Conservation (phyloP, 1,284 basidiomycete species). For the Melampsora occidentalis region DNA sequence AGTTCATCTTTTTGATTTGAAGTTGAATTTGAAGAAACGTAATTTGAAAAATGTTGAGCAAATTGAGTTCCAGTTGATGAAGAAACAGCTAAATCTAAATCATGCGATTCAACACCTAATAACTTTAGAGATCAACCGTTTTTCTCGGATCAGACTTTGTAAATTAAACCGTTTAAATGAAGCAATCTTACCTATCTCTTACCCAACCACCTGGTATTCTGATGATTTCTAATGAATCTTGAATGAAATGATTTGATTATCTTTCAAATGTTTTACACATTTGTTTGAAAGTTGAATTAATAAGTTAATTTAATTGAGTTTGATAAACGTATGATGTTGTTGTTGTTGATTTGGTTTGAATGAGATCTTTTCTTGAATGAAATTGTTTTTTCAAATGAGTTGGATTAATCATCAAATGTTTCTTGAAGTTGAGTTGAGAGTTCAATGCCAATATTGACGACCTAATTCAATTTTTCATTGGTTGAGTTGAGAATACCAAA, state of each 20-base stretch:
- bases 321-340: too few species aligned
- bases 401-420: too few species aligned
- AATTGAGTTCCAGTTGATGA: conserved; percentile 83
- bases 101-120: conserved; percentile 75
- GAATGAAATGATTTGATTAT: neutral
- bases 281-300: conserved; percentile 6
- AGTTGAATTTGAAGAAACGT: conserved; percentile 60
- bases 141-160: too few species aligned
- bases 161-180: neutral
- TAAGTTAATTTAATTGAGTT: neutral
- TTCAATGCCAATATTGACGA: too few species aligned
- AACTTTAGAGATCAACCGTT: conserved; percentile 60
- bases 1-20: conserved; percentile 53
- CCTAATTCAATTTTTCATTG: too few species aligned
- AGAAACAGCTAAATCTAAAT: conserved; percentile 88
- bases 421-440: too few species aligned
- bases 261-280: neutral
- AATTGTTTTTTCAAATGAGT: too few species aligned
- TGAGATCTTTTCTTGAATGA: too few species aligned
- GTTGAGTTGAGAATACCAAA: too few species aligned
- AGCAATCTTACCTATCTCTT: conserved; percentile 71
- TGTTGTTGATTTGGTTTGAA: too few species aligned
- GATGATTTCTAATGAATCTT: conserved; percentile 46
- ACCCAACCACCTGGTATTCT: conserved; percentile 96
- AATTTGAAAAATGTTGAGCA: conserved; percentile 71